Percentiles rank a stretch among this genome's conserved stretches.
These are phyloP conservation scores for Globisporangium canariense DNA, from an alignment of 352 stramenopile species.

Conservation along the genomic window DNA sequence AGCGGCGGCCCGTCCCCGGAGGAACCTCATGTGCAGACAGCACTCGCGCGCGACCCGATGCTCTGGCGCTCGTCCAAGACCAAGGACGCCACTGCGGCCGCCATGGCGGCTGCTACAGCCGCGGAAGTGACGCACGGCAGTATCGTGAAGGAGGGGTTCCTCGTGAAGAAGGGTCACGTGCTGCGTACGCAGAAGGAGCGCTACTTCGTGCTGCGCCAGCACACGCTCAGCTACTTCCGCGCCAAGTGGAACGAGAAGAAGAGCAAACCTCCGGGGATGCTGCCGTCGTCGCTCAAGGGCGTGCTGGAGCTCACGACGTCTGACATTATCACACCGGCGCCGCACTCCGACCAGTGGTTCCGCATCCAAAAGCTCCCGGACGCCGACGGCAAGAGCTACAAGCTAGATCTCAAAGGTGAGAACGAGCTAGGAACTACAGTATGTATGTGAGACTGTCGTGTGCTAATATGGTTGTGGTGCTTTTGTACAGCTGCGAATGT, in stretches of 20 bases:
- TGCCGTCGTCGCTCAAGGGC: slow-evolving; percentile 34
- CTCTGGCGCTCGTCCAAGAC: slow-evolving; percentile 17
- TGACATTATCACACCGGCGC: slow-evolving; percentile 45
- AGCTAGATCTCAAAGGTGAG: slow-evolving; percentile 63
- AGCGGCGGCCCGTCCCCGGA: slow-evolving; percentile 6
- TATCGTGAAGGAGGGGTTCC: slow-evolving; percentile 35
- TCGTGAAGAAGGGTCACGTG: slow-evolving; percentile 54
- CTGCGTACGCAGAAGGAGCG: slow-evolving; percentile 55
- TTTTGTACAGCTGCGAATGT: slow-evolving; percentile 31
- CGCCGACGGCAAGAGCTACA: slow-evolving; percentile 53
- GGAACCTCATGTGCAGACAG: slow-evolving; percentile 1
- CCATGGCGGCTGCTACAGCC: not conserved
- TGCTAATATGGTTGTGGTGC: not conserved
- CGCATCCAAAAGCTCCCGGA: slow-evolving; percentile 50
- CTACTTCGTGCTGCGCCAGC: slow-evolving; percentile 41
- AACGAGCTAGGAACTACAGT: not conserved
- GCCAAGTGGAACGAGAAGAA: slow-evolving; percentile 25
- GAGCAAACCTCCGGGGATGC: slow-evolving; percentile 14
- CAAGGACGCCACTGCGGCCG: not conserved
- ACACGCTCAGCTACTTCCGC: slow-evolving; percentile 46
- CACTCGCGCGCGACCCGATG: slow-evolving; percentile 12
- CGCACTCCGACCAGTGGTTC: slow-evolving; percentile 59
- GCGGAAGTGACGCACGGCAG: slow-evolving; percentile 1
- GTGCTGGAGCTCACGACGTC: slow-evolving; percentile 39
- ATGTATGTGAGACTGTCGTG: not conserved